Evolutionary conservation across 2,329 filamentous ascomycete genomes (phyloP).

Genomic region (Xylariaceae sp.): DNA sequence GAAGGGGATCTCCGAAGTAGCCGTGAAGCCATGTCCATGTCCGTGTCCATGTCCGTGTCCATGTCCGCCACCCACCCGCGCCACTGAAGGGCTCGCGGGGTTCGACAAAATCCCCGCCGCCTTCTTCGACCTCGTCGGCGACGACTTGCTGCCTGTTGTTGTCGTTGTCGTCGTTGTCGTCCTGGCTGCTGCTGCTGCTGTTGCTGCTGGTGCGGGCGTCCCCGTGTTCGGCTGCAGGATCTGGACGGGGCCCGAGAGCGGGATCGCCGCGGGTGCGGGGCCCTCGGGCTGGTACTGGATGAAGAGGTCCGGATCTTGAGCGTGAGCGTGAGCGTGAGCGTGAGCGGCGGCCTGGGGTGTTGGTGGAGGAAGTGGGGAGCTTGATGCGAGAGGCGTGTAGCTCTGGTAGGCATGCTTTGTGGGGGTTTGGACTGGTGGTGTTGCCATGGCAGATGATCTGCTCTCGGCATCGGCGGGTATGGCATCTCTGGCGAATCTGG

Average conservation of each 20-base stretch:
- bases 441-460: slow-evolving; percentile 4
- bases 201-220: slow-evolving; percentile 3
- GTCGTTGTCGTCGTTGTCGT: slow-evolving; percentile 1
- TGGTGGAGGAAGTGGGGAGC: slow-evolving; percentile 22
- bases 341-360: slow-evolving; percentile 8
- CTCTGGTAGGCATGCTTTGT: slow-evolving; percentile 9
- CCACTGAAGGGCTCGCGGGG: no score
- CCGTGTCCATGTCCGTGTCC: no score
- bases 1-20: slow-evolving; percentile 21
- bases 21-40: slow-evolving; percentile 19
- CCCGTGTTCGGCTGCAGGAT: slow-evolving; percentile 19
- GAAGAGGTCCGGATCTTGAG: slow-evolving; percentile 35
- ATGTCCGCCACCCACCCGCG: no score
- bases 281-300: slow-evolving; percentile 51
- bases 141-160: slow-evolving; percentile 13
- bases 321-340: no score
- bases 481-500: neutral
- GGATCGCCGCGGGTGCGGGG: slow-evolving; percentile 31
- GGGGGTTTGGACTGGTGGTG: slow-evolving; percentile 13
- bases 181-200: slow-evolving; percentile 1
- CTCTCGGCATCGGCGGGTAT: slow-evolving; percentile 4
- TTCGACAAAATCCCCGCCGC: no score
- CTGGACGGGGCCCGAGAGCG: slow-evolving; percentile 18
- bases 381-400: slow-evolving; percentile 15
- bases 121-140: slow-evolving; percentile 10